Evolutionary conservation across 805 yeast genomes (phyloP).

Genomic region (Debaryomyces prosopidis): DNA sequence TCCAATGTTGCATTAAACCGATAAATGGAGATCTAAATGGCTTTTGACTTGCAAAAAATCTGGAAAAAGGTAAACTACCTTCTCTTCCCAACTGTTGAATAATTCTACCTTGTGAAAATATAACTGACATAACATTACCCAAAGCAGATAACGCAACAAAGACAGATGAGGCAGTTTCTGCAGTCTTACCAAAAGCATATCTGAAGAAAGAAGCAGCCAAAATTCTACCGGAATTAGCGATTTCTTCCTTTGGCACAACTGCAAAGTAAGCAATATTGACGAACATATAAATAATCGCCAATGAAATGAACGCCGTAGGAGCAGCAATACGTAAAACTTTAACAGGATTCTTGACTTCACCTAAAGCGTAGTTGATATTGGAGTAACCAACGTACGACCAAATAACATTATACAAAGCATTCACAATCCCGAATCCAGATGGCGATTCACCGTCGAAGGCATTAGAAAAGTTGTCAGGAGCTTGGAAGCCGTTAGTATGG

Average conservation of each 20-base stretch:
- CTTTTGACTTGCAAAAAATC: constrained; percentile 65
- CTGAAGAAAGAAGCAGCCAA: constrained; percentile 77
- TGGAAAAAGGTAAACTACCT: constrained; percentile 74
- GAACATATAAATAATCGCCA: constrained; percentile 69
- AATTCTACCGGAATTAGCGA: constrained; percentile 62
- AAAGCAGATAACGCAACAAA: constrained; percentile 80
- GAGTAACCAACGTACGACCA: constrained; percentile 87
- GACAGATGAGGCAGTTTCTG: constrained; percentile 72
- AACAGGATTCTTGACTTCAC: constrained; percentile 75
- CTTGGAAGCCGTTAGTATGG: constrained; percentile 46
- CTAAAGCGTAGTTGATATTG: constrained; percentile 79
- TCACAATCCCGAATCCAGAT: constrained; percentile 67
- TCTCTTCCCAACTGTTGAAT: constrained; percentile 81
- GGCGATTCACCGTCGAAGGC: constrained; percentile 58
- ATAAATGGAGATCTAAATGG: constrained; percentile 75
- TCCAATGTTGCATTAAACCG: constrained; percentile 76
- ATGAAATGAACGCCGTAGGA: constrained; percentile 63
- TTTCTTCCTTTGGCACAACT: constrained; percentile 69
- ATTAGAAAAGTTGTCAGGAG: constrained; percentile 59
- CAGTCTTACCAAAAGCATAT: constrained; percentile 66
- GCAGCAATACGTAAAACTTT: constrained; percentile 71
- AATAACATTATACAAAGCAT: constrained; percentile 77
- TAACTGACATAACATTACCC: constrained; percentile 80
- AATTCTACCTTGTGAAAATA: constrained; percentile 79
- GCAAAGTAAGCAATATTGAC: constrained; percentile 81